Evolutionary conservation across 2,329 filamentous ascomycete genomes (phyloP).

Genomic region (Xylariales sp.): DNA sequence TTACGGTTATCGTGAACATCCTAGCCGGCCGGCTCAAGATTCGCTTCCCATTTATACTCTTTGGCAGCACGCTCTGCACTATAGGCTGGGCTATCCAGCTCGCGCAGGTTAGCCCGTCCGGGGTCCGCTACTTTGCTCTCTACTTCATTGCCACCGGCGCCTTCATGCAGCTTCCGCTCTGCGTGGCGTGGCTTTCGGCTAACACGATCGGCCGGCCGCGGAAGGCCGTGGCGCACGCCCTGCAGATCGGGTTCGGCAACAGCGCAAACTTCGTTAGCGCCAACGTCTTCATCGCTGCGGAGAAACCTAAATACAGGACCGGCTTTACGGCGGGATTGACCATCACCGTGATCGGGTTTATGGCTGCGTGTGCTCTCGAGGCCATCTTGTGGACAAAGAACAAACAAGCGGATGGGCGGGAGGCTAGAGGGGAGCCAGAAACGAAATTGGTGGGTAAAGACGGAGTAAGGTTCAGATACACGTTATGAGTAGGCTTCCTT

Average conservation of each 20-base stretch:
- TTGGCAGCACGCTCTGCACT: constrained; percentile 2
- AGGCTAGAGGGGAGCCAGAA: too few species aligned
- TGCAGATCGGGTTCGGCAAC: constrained; percentile 4
- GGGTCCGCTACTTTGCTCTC: constrained; percentile 4
- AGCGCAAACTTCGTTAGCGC: constrained; percentile 1
- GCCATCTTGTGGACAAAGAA: too few species aligned
- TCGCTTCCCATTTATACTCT: background rate
- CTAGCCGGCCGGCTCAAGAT: constrained; percentile 4
- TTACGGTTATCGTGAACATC: background rate
- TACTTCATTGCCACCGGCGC: constrained; percentile 4
- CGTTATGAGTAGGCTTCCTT: too few species aligned
- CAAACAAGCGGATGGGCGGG: too few species aligned
- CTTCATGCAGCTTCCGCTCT: constrained; percentile 4
- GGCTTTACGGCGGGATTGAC: background rate
- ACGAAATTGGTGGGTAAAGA: too few species aligned
- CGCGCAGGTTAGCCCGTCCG: constrained; percentile 1
- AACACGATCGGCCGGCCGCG: constrained; percentile 2
- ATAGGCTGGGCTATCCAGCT: constrained; percentile 4
- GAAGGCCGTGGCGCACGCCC: constrained; percentile 3
- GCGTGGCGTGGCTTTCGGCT: constrained; percentile 3
- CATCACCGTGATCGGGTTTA: background rate
- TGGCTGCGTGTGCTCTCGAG: too few species aligned
- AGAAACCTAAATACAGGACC: constrained; percentile 1
- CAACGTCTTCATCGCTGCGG: constrained; percentile 1
- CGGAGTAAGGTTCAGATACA: too few species aligned